These are phyloP conservation scores for Candida maltosa DNA, from an alignment of 805 yeast genomes.

Conservation along the genomic window DNA sequence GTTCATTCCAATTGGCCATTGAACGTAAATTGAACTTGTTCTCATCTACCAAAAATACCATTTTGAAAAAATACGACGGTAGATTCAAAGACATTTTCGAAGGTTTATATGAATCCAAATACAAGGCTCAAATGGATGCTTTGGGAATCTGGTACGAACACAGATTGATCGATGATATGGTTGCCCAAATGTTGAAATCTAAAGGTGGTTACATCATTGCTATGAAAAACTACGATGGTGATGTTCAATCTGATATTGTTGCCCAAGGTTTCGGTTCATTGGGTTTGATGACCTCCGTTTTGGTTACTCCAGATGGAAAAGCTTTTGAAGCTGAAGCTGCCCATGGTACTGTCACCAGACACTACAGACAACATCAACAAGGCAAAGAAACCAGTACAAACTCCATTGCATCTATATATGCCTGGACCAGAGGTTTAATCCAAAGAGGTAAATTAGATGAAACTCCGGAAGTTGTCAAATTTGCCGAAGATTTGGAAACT, in stretches of 20 bases:
- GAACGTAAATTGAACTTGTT: constrained; percentile 61
- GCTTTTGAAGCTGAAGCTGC: constrained; percentile 87
- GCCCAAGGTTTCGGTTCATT: constrained; percentile 86
- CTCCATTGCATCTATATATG: constrained; percentile 81
- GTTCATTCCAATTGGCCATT: constrained; percentile 74
- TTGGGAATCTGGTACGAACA: constrained; percentile 72
- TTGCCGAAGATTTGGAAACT: constrained; percentile 62
- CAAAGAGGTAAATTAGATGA: constrained; percentile 77
- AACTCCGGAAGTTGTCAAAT: constrained; percentile 67
- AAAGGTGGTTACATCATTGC: constrained; percentile 82
- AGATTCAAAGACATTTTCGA: constrained; percentile 79
- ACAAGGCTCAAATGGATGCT: constrained; percentile 55
- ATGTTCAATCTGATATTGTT: constrained; percentile 80
- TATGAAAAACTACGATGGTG: constrained; percentile 82
- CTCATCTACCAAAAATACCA: constrained; percentile 76
- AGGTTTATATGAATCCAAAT: constrained; percentile 56
- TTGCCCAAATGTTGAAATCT: constrained; percentile 83
- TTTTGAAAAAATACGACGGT: constrained; percentile 79
- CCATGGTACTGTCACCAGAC: constrained; percentile 86
- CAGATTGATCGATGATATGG: constrained; percentile 84
- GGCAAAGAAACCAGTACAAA: constrained; percentile 83
- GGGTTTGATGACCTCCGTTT: constrained; percentile 80
- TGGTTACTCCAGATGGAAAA: constrained; percentile 82
- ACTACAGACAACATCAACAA: constrained; percentile 75
- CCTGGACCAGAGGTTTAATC: constrained; percentile 82